Percentiles rank a stretch among this genome's conserved stretches.
These are phyloP conservation scores for Mallotus nudiflorus DNA, from an alignment of 345 rosid species.

Conservation along the genomic window DNA sequence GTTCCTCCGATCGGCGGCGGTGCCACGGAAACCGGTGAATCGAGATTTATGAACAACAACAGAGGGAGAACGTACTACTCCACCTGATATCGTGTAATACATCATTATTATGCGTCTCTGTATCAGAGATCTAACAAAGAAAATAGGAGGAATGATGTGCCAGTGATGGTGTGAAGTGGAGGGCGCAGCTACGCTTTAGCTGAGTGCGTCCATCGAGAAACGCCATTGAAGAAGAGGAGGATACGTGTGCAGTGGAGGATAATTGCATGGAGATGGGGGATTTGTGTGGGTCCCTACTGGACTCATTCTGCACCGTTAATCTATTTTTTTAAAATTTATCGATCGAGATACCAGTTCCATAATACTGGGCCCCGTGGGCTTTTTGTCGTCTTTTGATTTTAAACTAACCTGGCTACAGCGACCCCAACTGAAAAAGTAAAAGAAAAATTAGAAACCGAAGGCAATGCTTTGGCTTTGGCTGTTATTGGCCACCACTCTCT, in stretches of 20 bases:
- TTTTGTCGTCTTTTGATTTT: too few species aligned
- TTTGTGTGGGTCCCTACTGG: conserved; percentile 38
- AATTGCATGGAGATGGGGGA: conserved; percentile 36
- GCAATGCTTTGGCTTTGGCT: too few species aligned
- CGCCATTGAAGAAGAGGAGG: too few species aligned
- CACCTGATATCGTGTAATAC: conserved; percentile 52
- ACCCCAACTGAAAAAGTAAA: too few species aligned
- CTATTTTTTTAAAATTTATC: not conserved
- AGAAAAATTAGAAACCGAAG: too few species aligned
- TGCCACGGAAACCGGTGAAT: conserved; percentile 42
- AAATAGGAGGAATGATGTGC: too few species aligned
- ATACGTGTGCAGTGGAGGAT: conserved; percentile 53
- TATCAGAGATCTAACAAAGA: not conserved
- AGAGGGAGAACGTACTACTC: conserved; percentile 45
- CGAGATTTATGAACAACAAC: conserved; percentile 28
- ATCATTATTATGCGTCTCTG: too few species aligned
- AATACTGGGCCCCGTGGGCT: too few species aligned
- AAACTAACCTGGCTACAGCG: too few species aligned
- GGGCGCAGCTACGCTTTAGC: not conserved
- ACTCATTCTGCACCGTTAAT: conserved; percentile 22
- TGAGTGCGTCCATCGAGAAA: too few species aligned
- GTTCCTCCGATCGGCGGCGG: conserved; percentile 25
- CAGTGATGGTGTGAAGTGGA: not conserved
- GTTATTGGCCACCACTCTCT: too few species aligned
- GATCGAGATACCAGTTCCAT: too few species aligned